Percentiles rank a stretch among this genome's conserved stretches.
phyloP scores from a whole-genome alignment of 163 green algal genomes.

The Scenedesmus sp. region DNA sequence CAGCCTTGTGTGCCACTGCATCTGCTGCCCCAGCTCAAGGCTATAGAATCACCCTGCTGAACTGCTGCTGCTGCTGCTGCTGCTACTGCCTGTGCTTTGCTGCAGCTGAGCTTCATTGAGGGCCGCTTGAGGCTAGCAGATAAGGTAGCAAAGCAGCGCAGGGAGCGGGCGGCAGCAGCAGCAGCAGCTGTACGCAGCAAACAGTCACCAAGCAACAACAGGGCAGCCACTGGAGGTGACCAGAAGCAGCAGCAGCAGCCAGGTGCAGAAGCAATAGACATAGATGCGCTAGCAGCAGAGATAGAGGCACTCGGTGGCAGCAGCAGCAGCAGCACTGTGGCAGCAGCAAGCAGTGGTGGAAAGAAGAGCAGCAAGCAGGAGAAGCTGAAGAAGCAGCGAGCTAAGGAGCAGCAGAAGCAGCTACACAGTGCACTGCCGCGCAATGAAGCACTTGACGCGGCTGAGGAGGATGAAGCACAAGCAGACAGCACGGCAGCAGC shows the following conservation, averaged over 20 bases:
- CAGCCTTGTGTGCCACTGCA: too few species aligned
- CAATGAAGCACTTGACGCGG: not conserved
- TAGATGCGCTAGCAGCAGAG: conserved; percentile 4
- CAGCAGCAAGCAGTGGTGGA: not conserved
- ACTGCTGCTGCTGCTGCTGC: not conserved
- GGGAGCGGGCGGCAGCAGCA: not conserved
- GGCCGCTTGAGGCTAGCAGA: conserved; percentile 20
- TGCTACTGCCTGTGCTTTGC: not conserved
- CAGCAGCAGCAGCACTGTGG: not conserved
- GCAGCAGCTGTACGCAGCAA: not conserved
- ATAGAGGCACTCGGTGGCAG: not conserved
- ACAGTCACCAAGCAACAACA: not conserved
- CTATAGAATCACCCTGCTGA: not conserved
- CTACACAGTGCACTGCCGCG: not conserved
- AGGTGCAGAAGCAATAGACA: not conserved
- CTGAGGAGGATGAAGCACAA: not conserved
- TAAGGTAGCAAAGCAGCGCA: not conserved
- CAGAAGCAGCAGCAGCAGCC: not conserved
- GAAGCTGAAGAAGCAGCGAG: not conserved
- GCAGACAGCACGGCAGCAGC: not conserved
- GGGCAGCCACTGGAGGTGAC: not conserved
- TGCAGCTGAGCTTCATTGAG: conserved; percentile 28
- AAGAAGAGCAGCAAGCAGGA: not conserved
- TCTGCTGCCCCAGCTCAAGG: not conserved
- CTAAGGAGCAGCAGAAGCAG: not conserved